These are phyloP conservation scores for Phytophthora hybrid DNA, from an alignment of 352 stramenopile species.

Conservation along the genomic window DNA sequence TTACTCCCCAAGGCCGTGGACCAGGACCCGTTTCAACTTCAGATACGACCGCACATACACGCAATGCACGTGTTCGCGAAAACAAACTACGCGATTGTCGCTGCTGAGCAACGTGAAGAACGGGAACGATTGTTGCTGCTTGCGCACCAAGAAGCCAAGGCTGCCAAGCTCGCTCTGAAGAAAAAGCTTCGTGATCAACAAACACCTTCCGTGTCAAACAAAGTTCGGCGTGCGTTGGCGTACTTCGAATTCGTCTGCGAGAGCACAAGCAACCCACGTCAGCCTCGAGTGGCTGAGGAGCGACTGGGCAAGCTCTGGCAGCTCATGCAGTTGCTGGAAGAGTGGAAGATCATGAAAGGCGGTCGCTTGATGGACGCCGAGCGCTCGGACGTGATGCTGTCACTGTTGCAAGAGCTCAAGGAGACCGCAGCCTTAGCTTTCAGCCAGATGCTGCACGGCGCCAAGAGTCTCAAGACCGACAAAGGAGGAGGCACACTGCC, in stretches of 20 bases:
- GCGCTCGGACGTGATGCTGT: constrained; percentile 53
- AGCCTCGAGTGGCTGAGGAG: constrained; percentile 45
- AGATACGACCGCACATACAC: constrained; percentile 63
- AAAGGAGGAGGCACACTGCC: constrained; percentile 46
- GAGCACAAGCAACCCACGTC: constrained; percentile 47
- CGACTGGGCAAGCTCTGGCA: constrained; percentile 80
- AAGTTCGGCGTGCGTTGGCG: constrained; percentile 60
- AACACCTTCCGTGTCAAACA: constrained; percentile 50
- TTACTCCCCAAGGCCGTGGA: constrained; percentile 56
- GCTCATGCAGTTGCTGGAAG: constrained; percentile 74
- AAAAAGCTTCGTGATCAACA: constrained; percentile 42
- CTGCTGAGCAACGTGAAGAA: constrained; percentile 56
- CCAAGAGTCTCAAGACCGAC: constrained; percentile 24
- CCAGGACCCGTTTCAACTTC: constrained; percentile 61
- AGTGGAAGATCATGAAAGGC: constrained; percentile 79
- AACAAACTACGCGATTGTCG: constrained; percentile 50
- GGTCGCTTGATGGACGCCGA: constrained; percentile 74
- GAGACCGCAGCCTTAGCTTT: constrained; percentile 60
- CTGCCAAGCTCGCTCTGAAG: constrained; percentile 54
- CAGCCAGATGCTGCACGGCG: constrained; percentile 50
- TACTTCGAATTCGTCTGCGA: constrained; percentile 76
- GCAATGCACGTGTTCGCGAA: constrained; percentile 61
- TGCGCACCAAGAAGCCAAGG: constrained; percentile 65
- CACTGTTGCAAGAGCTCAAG: constrained; percentile 63
- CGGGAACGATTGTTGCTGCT: constrained; percentile 56